Conservation (phyloP, 257 asterid genomes). For the Avicennia marina region DNA sequence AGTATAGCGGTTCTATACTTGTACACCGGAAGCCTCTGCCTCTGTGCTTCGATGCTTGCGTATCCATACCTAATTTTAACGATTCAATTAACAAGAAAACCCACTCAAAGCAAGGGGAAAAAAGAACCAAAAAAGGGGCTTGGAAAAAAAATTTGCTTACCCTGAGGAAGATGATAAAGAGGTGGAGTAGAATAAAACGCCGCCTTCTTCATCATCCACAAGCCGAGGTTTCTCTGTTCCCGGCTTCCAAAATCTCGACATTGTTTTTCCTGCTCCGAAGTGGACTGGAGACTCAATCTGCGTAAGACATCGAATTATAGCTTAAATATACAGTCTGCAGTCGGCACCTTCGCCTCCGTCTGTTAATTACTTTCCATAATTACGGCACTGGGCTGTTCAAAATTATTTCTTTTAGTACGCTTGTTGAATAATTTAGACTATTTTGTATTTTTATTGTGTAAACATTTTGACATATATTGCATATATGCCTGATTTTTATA, state of each 20-base stretch:
- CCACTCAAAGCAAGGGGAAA: not conserved
- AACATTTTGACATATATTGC: too few relatives aligned
- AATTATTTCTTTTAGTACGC: too few relatives aligned
- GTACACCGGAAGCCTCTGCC: constrained; percentile 77
- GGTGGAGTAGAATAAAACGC: constrained; percentile 55
- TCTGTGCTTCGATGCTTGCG: constrained; percentile 55
- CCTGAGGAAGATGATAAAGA: constrained; percentile 74
- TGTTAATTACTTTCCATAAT: too few relatives aligned
- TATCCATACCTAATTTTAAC: constrained; percentile 44
- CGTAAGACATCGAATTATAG: too few relatives aligned
- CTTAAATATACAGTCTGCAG: too few relatives aligned
- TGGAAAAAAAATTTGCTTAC: constrained; percentile 19
- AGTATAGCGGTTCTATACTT: constrained; percentile 68
- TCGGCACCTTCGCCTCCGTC: too few relatives aligned
- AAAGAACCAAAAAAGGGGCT: not conserved
- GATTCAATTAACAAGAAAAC: not conserved
- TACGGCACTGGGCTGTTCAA: too few relatives aligned
- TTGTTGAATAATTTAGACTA: too few relatives aligned
- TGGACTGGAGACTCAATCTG: too few relatives aligned
- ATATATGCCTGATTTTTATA: too few relatives aligned
- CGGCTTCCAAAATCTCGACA: constrained; percentile 89
- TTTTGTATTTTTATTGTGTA: too few relatives aligned
- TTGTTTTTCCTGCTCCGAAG: constrained; percentile 1
- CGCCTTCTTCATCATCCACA: constrained; percentile 95
- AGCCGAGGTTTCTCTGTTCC: constrained; percentile 85